Base-by-base conservation (phyloP, 495 filamentous ascomycete genomes). In the Penicillium turbatum region DNA sequence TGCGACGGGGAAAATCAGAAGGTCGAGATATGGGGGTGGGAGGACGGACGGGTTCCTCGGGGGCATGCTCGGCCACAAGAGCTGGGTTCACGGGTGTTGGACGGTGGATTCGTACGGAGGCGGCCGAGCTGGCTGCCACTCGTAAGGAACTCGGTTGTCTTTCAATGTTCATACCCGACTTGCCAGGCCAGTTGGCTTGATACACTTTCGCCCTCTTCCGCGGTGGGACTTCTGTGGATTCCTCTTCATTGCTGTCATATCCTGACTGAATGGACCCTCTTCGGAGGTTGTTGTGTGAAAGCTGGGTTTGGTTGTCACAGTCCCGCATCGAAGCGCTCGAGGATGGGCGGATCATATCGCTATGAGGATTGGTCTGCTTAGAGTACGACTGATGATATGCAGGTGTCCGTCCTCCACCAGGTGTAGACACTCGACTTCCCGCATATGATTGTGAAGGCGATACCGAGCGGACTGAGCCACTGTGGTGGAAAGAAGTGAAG, bases 61-160 rank as follows among this genome's bases (percentile, higher is more conserved):
- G 63, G 36, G 86, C 81, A 29, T 72, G 77, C 17, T 74, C 67
- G n/a, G 63, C 57, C 57, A 74, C 51, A 35, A 76, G 65, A 6
- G 77, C 75, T 35, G 80, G 80, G 29, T 82, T 82, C 16, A 81
- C 68, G 7, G 85, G 79, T 29, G 88, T 81, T 7, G 90, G 91
- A 49, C 88, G 81, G 69, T 95, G 87, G 38, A 86, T 83, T n/a
- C 90, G 88, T 51, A 96, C 78, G 7, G 91, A 95, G 15, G 88
- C 88, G 29, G 90, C 83, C 13, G 89, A 92, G 66, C 89, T 93
- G 16, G 91, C 91, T 56, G 87, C 84, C 10, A 95, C 89, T 48
- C 91, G 79, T n/a, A 96, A 73, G 6, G 90, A 95, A 34, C 89
- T 87, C 16, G 84, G 80, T 41, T 82, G 83, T 26, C 81, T 76